Percentiles rank a stretch among this genome's conserved stretches.
Evolutionary conservation across 108 stramenopile genomes (phyloP).

Genomic region (Asterionellopsis glacialis): DNA sequence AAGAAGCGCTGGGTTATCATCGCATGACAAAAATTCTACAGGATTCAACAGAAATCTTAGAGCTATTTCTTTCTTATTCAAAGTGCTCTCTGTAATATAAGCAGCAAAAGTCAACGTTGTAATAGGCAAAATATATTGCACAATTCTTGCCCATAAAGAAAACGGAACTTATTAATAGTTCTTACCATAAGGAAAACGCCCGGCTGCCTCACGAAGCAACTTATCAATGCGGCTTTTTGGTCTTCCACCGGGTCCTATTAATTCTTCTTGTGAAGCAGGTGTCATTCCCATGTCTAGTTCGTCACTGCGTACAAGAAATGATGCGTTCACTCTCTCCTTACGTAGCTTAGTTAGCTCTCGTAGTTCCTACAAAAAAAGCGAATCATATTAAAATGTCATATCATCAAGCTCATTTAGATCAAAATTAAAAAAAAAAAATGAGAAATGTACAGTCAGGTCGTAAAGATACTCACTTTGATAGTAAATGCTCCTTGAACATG

Average conservation of each 20-base stretch:
- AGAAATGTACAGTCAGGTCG: too few species aligned
- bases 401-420: not conserved
- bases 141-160: too few species aligned
- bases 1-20: slow-evolving; percentile 28
- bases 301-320: slow-evolving; percentile 56
- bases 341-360: slow-evolving; percentile 89
- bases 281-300: slow-evolving; percentile 86
- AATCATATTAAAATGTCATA: not conserved
- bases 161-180: too few species aligned
- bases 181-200: not conserved
- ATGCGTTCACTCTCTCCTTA: slow-evolving; percentile 40
- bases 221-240: slow-evolving; percentile 71
- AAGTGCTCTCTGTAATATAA: not conserved
- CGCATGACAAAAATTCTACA: slow-evolving; percentile 38
- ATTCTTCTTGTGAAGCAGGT: slow-evolving; percentile 56
- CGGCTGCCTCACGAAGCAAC: slow-evolving; percentile 46
- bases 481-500: slow-evolving; percentile 96
- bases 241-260: slow-evolving; percentile 38
- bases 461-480: slow-evolving; percentile 66
- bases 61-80: slow-evolving; percentile 35
- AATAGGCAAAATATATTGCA: too few species aligned
- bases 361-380: slow-evolving; percentile 55
- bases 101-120: not conserved
- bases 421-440: too few species aligned
- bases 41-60: slow-evolving; percentile 90